Evolutionary conservation across 768 basidiomycete species (phyloP), one percentile per base, ranked within the genome.

Genomic region (Fomitopsis serialis): DNA sequence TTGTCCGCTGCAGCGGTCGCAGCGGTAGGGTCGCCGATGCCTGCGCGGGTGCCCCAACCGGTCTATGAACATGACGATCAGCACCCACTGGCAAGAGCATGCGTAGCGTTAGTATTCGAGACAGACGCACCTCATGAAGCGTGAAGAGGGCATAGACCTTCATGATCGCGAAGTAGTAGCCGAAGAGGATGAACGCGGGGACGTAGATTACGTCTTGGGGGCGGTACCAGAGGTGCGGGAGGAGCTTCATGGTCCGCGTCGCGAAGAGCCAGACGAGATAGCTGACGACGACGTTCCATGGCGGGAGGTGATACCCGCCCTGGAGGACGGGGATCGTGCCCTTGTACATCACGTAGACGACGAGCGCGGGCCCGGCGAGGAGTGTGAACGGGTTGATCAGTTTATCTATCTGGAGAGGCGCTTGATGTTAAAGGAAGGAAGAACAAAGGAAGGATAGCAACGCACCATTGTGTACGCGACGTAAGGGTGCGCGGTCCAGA

Each of bases 121-220:
- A n/a, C n/a, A n/a, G 11, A 61, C 79, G n/a, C 50, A 86, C 85
- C 78, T 95, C 91, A 71, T 96, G 93, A 53, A 95, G 76, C 49
- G 92, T 96, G 66, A 83, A 85, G 42, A 94, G 74, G 29, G 92
- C 92, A 68, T 96, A 96, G 43, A 96, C 59, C 72, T 95, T 96
- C 92, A 98, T 96, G 61, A 96, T 72, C 17, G 92, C 86, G 64
- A 96, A 96, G 72, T 95, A 95, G 66, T 96, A 96, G 23, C 92
- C 92, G 66, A 96, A 95, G 4, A 85, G 66, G 63, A 96, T 78
- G 72, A 81, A 84, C 8, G 78, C 79, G 22, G 81, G 81, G 7
- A 84, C 77, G 63, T 81, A 73, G 60, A 84, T 74, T 56, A 82
- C 72, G 57, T 84, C 76, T 50, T 76, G 71, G n/a, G 81, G 81